Conservation (phyloP, 345 rosid species). For the Hibiscus syriacus region DNA sequence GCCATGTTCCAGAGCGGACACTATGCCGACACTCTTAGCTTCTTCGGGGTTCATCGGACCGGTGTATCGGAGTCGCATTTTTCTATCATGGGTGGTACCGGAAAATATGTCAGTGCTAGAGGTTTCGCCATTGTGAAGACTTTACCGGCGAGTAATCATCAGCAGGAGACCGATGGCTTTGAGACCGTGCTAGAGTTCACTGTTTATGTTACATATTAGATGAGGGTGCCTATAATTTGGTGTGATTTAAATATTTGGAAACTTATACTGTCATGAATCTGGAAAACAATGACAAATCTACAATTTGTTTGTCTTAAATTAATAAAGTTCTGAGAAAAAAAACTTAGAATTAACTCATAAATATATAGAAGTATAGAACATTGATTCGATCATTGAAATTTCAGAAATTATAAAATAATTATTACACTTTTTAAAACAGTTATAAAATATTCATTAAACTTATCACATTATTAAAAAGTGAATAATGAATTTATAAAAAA, state of each 20-base stretch:
- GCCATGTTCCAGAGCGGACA: constrained; percentile 70
- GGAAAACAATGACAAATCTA: neutral
- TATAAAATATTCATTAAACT: too few species aligned
- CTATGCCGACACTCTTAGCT: constrained; percentile 59
- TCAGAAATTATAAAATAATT: too few species aligned
- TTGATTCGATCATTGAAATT: too few species aligned
- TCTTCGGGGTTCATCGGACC: constrained; percentile 69
- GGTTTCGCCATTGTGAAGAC: constrained; percentile 69
- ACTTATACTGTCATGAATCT: neutral
- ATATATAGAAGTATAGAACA: too few species aligned
- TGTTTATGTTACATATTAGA: constrained; percentile 41
- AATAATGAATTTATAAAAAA: too few species aligned
- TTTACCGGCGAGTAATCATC: constrained; percentile 35
- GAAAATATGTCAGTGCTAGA: constrained; percentile 67
- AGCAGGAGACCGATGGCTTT: constrained; percentile 57
- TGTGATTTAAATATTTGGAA: neutral
- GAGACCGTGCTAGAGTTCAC: constrained; percentile 63
- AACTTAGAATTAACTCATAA: too few species aligned
- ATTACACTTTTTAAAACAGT: too few species aligned
- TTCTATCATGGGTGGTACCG: constrained; percentile 87
- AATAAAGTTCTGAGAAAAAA: neutral
- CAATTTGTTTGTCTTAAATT: neutral
- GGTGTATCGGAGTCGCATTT: constrained; percentile 74
- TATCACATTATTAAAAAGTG: too few species aligned
- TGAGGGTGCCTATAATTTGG: neutral